Base-by-base conservation (phyloP, 2,329 filamentous ascomycete genomes). In the Neofusicoccum parvum region DNA sequence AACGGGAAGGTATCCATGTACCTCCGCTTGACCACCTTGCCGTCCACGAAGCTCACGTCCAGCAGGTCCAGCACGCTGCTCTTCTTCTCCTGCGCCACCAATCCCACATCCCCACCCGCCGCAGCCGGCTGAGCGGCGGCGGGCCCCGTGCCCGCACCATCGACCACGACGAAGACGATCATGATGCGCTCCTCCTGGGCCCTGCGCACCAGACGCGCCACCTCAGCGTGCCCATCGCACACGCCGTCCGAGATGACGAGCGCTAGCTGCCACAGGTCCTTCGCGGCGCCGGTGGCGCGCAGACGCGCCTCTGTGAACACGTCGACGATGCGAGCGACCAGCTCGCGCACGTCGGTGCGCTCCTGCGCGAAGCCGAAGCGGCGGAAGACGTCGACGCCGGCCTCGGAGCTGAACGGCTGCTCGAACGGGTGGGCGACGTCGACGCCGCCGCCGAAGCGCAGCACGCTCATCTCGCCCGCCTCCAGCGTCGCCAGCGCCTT, bases 1-100 rank as follows among this genome's bases (percentile, higher is more conserved):
- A 99, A 99, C 0, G 96, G 95, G 78, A 99, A 99, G 7, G 89
- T 90, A 77, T 99, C 96, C 71, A 99, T 86, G 76, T 99, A 99
- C 73, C 92, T 88, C 81, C 92, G 90, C 77, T 96, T 93, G 72
- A 90, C 89, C 65, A 97, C 87, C 75, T 80, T 88, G 72, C 80
- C 77, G 73, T 92, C 89, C 69, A 90, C 86, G 74, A 98, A 97
- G 74, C 88, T 88, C 43, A 93, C 94, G 78, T 93, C 90, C 76
- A 93, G 92, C 72, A 98, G 84, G 75, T 97, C 93, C 72, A 98
- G 80, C 67, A 99, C 96, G 72, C 88, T 91, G 67, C 87, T 85
- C 53, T 84, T 85, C 59, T 82, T 79, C 70, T 3, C 53, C 63
- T 9, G 9, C 39, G 15, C n/a, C 50, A 45, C n/a, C 39, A n/a